These are phyloP conservation scores for Groenewaldozyma sp. DNA, from an alignment of 1,139 yeast genomes.

Conservation along the genomic window DNA sequence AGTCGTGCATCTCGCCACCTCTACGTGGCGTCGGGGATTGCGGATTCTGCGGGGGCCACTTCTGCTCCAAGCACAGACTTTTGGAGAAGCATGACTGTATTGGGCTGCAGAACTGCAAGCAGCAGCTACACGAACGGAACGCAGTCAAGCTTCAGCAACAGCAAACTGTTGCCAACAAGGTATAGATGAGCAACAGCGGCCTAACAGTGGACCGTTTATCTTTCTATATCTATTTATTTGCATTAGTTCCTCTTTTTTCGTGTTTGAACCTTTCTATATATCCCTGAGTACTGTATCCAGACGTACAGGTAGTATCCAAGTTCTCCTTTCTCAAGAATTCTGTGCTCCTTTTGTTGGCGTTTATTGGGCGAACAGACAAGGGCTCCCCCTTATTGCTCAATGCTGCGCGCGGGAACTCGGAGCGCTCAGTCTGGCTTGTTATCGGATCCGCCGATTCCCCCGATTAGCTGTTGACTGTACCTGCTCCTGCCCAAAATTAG, in stretches of 20 bases:
- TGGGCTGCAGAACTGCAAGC: conserved; percentile 74
- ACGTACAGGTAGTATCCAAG: no score
- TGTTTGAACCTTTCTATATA: neutral
- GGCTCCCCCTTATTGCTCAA: no score
- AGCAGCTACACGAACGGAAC: conserved; percentile 57
- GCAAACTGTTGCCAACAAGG: conserved; percentile 38
- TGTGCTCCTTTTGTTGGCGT: no score
- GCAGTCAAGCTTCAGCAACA: conserved; percentile 36
- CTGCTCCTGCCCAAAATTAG: no score
- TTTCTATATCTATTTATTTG: conserved; percentile 1
- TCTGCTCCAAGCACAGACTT: conserved; percentile 79
- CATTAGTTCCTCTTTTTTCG: neutral
- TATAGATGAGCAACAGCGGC: conserved; percentile 16
- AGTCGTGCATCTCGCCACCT: conserved; percentile 54
- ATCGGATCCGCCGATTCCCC: no score
- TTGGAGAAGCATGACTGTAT: conserved; percentile 77
- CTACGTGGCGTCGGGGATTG: conserved; percentile 86
- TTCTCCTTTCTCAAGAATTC: no score
- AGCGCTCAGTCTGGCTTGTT: no score
- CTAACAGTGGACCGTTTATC: neutral
- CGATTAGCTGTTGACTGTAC: no score
- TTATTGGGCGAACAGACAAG: no score
- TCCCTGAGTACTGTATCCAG: neutral
- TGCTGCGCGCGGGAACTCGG: no score
- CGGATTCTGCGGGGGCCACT: conserved; percentile 75